Evolutionary conservation across 768 basidiomycete genomes (phyloP), one percentile per base, ranked within the genome.

Genomic region (Kwoniella mangroviensis): DNA sequence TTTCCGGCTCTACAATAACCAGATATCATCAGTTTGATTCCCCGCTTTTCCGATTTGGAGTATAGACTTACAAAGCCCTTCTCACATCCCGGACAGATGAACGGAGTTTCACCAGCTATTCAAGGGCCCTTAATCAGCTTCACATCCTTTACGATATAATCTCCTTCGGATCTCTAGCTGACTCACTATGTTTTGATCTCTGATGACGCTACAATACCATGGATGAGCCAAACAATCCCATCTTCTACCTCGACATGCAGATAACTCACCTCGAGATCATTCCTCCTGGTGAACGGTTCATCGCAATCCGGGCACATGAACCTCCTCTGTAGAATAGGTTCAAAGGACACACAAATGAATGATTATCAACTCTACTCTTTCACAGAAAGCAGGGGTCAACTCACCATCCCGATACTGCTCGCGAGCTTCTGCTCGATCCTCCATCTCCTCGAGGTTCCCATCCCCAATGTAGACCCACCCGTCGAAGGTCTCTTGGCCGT

Each of bases 191-290:
- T 19, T 59, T 70, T 17, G 45, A 59, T 45, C 69, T 55, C 12
- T 52, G 51, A 22, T 70, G 69, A n/a, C 69, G 55, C 69, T 69
- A 56, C 11, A 28, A 26, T 9, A 43, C 21, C 7, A 19, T 12
- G 13, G 2, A 49, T n/a, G 26, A 43, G 45, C 51, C 22, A 21
- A 41, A 12, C 22, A 9, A 9, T 13, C 34, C 0, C 17, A 24
- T 13, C 55, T 13, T 12, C 17, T 19, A 41, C 15, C 53, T 24
- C 17, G 17, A 9, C 13, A 21, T 43, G 55, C 4, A 13, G 43
- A 3, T 1, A 13, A 73, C 73, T 70, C 52, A 73, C 73, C 40
- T 63, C 69, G 15, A 73, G 57, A 57, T 73, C 73, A 49, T 71
- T 70, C 17, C 49, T 11, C 26, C 73, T 19, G 7, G 73, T 73